These are phyloP conservation scores for Amoebophrya sp. DNA, from an alignment of 169 alveolate genomes.

Conservation along the genomic window DNA sequence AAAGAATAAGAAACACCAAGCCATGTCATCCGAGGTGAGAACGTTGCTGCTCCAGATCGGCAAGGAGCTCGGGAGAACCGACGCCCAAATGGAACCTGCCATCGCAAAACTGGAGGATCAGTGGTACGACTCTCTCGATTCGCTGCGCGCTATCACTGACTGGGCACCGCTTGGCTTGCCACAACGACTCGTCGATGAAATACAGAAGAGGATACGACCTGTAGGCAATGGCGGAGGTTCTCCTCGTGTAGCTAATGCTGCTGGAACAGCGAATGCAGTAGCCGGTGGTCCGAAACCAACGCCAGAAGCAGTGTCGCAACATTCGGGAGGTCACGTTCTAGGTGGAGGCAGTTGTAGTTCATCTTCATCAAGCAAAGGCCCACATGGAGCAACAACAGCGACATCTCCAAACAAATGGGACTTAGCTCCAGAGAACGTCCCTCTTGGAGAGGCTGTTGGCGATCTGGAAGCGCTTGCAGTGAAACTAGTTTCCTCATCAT, in stretches of 20 bases:
- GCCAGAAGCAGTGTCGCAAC: not conserved
- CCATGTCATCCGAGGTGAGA: not conserved
- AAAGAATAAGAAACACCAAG: not conserved
- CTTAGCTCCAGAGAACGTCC: not conserved
- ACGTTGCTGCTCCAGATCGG: not conserved
- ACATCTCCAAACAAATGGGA: not conserved
- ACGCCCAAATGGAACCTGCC: not conserved
- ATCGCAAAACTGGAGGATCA: constrained; percentile 3
- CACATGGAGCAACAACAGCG: not conserved
- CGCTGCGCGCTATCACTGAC: not conserved
- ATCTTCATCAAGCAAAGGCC: not conserved
- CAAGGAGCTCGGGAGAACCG: not conserved
- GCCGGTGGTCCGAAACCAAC: not conserved
- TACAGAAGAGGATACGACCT: not conserved
- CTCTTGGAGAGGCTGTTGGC: not conserved
- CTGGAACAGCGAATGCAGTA: no score
- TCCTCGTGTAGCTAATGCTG: not conserved
- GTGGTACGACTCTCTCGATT: not conserved
- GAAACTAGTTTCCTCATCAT: not conserved
- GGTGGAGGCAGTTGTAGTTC: not conserved
- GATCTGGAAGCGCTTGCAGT: not conserved
- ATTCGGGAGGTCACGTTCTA: not conserved
- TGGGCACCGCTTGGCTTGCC: not conserved
- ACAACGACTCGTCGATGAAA: not conserved
- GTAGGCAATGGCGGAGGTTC: not conserved